These are phyloP conservation scores for Blastobotrys aristatus DNA, from an alignment of 1,139 yeast genomes.

Conservation along the genomic window DNA sequence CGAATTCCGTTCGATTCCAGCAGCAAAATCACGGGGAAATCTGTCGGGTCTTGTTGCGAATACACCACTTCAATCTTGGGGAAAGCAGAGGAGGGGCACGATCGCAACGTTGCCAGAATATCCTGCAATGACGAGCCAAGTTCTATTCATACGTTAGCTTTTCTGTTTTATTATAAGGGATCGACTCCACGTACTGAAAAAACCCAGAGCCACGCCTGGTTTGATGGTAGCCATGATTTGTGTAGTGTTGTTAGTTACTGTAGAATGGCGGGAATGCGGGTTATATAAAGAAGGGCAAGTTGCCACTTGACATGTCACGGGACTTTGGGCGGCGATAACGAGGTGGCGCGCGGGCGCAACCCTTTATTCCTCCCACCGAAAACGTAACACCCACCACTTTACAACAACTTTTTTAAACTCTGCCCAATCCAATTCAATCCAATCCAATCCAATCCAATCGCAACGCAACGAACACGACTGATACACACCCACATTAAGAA, in stretches of 20 bases:
- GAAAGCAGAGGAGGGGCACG: slow-evolving; percentile 21
- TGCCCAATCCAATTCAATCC: no score
- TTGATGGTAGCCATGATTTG: slow-evolving; percentile 16
- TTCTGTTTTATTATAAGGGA: background rate
- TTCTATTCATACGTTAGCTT: slow-evolving; percentile 13
- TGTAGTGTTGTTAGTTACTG: background rate
- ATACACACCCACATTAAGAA: background rate
- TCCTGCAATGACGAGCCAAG: slow-evolving; percentile 27
- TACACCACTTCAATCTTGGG: slow-evolving; percentile 27
- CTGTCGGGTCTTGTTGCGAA: slow-evolving; percentile 21
- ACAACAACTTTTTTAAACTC: no score
- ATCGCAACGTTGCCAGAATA: slow-evolving; percentile 21
- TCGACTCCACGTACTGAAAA: slow-evolving; percentile 19
- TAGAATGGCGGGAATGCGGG: background rate
- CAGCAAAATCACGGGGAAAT: slow-evolving; percentile 22
- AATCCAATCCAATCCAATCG: no score
- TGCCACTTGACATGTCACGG: no score
- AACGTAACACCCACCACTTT: no score
- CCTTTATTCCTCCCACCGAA: no score
- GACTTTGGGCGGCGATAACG: no score
- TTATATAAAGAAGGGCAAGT: background rate
- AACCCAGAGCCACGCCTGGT: slow-evolving; percentile 20
- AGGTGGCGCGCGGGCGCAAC: no score
- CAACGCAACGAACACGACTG: no score
- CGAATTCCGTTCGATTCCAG: slow-evolving; percentile 28